These are phyloP conservation scores for Hymenoscyphus fructigenus DNA, from an alignment of 2,329 filamentous ascomycete species.

Conservation along the genomic window DNA sequence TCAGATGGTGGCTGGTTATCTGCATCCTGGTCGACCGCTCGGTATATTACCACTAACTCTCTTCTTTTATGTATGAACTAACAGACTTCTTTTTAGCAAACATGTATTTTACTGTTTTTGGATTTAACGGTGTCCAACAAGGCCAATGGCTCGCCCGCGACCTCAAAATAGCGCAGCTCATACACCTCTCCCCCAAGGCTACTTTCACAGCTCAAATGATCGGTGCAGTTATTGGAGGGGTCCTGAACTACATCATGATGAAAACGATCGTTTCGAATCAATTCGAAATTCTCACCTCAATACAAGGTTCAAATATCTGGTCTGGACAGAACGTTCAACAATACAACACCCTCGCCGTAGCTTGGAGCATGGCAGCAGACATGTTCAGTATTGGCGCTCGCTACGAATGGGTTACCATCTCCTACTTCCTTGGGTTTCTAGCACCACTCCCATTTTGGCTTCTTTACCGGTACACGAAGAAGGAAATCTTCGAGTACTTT, in stretches of 20 bases:
- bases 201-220: constrained; percentile 58
- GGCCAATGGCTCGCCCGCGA: constrained; percentile 46
- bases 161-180: constrained; percentile 52
- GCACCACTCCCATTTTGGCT: constrained; percentile 43
- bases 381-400: constrained; percentile 43
- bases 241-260: constrained; percentile 48
- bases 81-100: constrained; percentile 32
- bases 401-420: constrained; percentile 43
- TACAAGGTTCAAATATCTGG: constrained; percentile 48
- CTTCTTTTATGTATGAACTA: constrained; percentile 35
- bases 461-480: constrained; percentile 26
- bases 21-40: constrained; percentile 56
- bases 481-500: constrained; percentile 34
- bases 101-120: constrained; percentile 38
- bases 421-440: constrained; percentile 44
- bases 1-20: constrained; percentile 49
- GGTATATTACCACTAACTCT: constrained; percentile 53
- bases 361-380: constrained; percentile 41
- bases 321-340: constrained; percentile 47
- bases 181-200: constrained; percentile 59
- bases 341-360: constrained; percentile 44
- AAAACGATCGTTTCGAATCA: constrained; percentile 44
- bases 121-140: constrained; percentile 46
- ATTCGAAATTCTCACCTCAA: constrained; percentile 40
- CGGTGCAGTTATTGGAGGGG: constrained; percentile 42